Conservation (phyloP, 164 flowering plant species). For the Taxillus chinensis region DNA sequence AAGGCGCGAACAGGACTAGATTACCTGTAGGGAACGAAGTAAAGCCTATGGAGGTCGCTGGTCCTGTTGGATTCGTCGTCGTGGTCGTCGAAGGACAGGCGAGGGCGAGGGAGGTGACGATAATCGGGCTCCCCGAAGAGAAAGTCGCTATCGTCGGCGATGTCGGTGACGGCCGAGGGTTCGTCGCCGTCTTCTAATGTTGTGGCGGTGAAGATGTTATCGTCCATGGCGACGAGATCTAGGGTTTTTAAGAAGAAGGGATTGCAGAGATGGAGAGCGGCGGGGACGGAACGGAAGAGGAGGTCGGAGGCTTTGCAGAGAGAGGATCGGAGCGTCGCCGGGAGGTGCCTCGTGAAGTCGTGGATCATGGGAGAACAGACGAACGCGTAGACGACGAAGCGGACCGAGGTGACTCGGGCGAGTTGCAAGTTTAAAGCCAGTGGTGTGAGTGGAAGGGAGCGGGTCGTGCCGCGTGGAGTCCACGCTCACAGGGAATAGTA, state of each 20-base stretch:
- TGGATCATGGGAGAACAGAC: too few relatives aligned
- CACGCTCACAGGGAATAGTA: too few relatives aligned
- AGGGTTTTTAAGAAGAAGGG: slow-evolving; percentile 1
- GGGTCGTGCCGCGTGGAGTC: too few relatives aligned
- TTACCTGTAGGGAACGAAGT: slow-evolving; percentile 4
- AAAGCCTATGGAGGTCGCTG: not conserved
- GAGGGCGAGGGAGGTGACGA: not conserved
- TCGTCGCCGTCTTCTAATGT: too few relatives aligned
- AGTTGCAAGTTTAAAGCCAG: too few relatives aligned
- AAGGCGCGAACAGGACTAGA: not conserved
- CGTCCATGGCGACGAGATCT: not conserved
- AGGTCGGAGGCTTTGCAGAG: slow-evolving; percentile 6
- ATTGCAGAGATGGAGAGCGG: not conserved
- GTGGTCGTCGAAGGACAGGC: too few relatives aligned
- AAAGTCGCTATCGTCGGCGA: not conserved
- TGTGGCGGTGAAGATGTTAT: not conserved
- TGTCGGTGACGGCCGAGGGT: not conserved
- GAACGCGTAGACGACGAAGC: too few relatives aligned
- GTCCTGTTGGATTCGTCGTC: too few relatives aligned
- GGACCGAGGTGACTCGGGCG: too few relatives aligned
- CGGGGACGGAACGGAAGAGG: slow-evolving; percentile 7
- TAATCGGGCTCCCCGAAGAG: not conserved
- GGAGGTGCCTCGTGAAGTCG: not conserved
- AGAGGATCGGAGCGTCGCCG: slow-evolving; percentile 8
- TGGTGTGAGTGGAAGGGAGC: too few relatives aligned